A percentile compares a stretch with the other conserved stretches of the same genome.
phyloP scores from a whole-genome alignment of 495 filamentous ascomycete species.

The Penicillium flavigenum region DNA sequence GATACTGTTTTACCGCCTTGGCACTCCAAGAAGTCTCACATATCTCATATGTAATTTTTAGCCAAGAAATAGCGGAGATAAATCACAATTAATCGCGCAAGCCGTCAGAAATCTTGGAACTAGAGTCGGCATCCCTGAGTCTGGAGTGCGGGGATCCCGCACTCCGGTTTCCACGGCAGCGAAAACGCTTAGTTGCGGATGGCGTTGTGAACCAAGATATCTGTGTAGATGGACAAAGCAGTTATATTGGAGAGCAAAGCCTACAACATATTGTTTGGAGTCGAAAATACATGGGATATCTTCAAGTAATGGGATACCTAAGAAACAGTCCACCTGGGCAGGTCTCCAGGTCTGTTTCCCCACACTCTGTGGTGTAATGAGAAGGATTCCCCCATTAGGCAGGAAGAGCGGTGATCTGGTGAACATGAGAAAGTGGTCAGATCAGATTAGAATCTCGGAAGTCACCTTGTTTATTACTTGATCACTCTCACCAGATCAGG shows the following conservation, averaged over 20 bases:
- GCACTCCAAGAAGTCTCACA: too few relatives aligned
- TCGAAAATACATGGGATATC: not conserved
- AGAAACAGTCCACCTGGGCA: too few relatives aligned
- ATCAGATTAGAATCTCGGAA: not conserved
- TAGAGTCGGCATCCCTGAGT: slow-evolving; percentile 14
- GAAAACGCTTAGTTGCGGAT: slow-evolving; percentile 9
- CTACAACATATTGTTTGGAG: not conserved
- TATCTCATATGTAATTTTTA: not conserved
- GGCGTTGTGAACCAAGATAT: not conserved
- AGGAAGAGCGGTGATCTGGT: slow-evolving; percentile 12
- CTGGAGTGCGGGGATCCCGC: slow-evolving; percentile 17
- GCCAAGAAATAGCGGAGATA: not conserved
- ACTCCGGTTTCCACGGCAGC: slow-evolving; percentile 16
- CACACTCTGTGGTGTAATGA: not conserved
- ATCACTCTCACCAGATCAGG: not conserved
- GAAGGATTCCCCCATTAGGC: slow-evolving; percentile 15
- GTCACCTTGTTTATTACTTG: not conserved
- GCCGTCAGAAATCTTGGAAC: not conserved
- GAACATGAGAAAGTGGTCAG: not conserved
- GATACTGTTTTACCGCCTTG: too few relatives aligned
- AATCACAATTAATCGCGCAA: not conserved
- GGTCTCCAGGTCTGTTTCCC: not conserved
- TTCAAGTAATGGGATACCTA: not conserved
- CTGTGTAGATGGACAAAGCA: not conserved
- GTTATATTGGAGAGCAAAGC: not conserved